phyloP scores from a whole-genome alignment of 805 yeast species.

The Wickerhamiella occidentalis region DNA sequence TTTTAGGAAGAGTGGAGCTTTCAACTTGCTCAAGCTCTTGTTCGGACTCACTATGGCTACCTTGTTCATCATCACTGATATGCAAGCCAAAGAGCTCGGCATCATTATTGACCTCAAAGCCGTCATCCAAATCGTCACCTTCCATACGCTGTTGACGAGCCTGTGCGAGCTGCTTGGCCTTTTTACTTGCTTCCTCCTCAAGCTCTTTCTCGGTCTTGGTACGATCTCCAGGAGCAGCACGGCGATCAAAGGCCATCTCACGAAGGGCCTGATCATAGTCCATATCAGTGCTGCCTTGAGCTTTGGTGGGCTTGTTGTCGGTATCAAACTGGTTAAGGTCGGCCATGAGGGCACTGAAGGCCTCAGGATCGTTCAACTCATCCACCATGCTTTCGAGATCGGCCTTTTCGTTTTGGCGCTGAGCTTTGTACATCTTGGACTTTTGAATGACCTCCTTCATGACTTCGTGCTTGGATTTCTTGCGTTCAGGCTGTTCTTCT shows the following conservation, averaged over 20 bases:
- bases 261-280: slow-evolving; percentile 29
- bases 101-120: slow-evolving; percentile 28
- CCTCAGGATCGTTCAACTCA: slow-evolving; percentile 28
- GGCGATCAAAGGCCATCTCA: slow-evolving; percentile 31
- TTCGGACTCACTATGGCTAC: slow-evolving; percentile 40
- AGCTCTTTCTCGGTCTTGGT: slow-evolving; percentile 35
- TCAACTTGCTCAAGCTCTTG: slow-evolving; percentile 7
- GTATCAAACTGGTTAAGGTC: slow-evolving; percentile 21
- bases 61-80: slow-evolving; percentile 12
- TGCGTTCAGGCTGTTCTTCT: slow-evolving; percentile 29
- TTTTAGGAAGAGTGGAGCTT: slow-evolving; percentile 12
- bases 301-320: neutral
- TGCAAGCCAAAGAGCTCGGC: slow-evolving; percentile 30
- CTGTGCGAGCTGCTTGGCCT: slow-evolving; percentile 26
- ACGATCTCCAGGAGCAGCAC: slow-evolving; percentile 33
- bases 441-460: slow-evolving; percentile 36
- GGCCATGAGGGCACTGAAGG: slow-evolving; percentile 26
- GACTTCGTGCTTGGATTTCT: slow-evolving; percentile 32
- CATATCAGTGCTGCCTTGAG: slow-evolving; percentile 4
- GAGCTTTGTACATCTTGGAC: slow-evolving; percentile 32
- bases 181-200: slow-evolving; percentile 27
- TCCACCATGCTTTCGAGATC: slow-evolving; percentile 29
- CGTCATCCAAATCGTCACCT: slow-evolving; percentile 29
- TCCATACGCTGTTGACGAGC: slow-evolving; percentile 31
- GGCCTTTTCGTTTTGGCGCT: slow-evolving; percentile 31